Percentiles rank a stretch among this genome's conserved stretches.
These are phyloP conservation scores for Albatrellus ellisii DNA, from an alignment of 768 basidiomycete species.

Conservation along the genomic window DNA sequence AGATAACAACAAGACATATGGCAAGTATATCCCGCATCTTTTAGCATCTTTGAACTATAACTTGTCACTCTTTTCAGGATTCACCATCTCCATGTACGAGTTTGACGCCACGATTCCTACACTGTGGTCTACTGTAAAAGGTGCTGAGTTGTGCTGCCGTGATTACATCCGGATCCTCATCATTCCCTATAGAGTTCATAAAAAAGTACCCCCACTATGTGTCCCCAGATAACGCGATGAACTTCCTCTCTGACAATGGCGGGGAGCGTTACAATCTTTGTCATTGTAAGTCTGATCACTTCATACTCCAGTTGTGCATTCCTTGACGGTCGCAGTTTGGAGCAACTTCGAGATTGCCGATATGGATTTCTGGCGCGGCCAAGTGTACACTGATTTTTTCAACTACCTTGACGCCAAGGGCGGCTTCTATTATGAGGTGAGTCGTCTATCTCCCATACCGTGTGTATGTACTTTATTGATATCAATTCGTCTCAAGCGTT, in stretches of 20 bases:
- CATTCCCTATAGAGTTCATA: conserved; percentile 39
- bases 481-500: conserved; percentile 22
- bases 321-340: conserved; percentile 30
- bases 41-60: not conserved
- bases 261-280: conserved; percentile 54
- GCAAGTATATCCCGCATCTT: conserved; percentile 14
- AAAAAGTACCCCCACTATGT: conserved; percentile 39
- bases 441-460: not conserved
- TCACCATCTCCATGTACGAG: conserved; percentile 54
- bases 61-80: conserved; percentile 23
- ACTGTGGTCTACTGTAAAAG: conserved; percentile 45
- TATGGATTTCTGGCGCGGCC: conserved; percentile 79
- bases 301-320: not conserved
- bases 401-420: conserved; percentile 69
- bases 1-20: conserved; percentile 38
- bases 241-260: conserved; percentile 52
- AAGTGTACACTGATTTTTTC: conserved; percentile 79
- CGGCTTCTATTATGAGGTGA: conserved; percentile 86
- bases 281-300: conserved; percentile 32
- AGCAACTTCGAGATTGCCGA: conserved; percentile 72
- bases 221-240: conserved; percentile 42
- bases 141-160: too few relatives aligned
- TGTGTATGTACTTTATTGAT: conserved; percentile 24
- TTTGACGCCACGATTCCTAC: conserved; percentile 51
- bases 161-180: conserved; percentile 22